phyloP scores from a whole-genome alignment of 345 rosid genomes.

The Eucalyptus coolabah region DNA sequence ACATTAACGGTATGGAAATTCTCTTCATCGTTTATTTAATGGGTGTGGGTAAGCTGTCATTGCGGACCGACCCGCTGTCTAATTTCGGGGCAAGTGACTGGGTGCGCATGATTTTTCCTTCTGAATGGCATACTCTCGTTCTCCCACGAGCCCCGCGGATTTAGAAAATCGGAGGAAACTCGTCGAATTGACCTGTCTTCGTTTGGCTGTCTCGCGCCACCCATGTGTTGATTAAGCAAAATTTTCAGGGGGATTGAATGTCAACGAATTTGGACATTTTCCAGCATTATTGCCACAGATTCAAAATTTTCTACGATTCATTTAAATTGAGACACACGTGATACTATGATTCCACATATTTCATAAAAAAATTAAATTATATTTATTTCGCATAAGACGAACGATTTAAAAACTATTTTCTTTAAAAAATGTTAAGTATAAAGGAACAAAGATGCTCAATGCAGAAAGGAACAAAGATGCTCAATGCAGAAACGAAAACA shows the following conservation, averaged over 20 bases:
- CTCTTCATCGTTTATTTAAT: accelerated
- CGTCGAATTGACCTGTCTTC: neutral
- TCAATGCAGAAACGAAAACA: no score
- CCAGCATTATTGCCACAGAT: neutral
- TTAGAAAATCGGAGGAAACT: neutral
- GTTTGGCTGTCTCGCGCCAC: neutral
- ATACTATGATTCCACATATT: accelerated
- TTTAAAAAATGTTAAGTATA: no score
- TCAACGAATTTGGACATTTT: neutral
- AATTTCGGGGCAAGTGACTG: neutral
- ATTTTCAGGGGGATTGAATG: neutral
- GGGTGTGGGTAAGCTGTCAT: neutral
- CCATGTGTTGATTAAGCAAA: neutral
- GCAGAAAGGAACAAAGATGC: no score
- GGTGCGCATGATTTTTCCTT: neutral
- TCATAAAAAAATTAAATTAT: neutral
- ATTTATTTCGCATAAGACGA: no score
- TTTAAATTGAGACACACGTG: neutral
- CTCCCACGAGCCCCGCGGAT: no score
- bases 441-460: no score
- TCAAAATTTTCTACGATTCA: accelerated
- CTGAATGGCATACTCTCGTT: neutral
- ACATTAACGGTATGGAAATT: neutral
- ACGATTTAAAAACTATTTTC: no score
- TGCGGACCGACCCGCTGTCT: neutral